phyloP scores from a whole-genome alignment of 495 filamentous ascomycete genomes.

The Xylaria grammica region DNA sequence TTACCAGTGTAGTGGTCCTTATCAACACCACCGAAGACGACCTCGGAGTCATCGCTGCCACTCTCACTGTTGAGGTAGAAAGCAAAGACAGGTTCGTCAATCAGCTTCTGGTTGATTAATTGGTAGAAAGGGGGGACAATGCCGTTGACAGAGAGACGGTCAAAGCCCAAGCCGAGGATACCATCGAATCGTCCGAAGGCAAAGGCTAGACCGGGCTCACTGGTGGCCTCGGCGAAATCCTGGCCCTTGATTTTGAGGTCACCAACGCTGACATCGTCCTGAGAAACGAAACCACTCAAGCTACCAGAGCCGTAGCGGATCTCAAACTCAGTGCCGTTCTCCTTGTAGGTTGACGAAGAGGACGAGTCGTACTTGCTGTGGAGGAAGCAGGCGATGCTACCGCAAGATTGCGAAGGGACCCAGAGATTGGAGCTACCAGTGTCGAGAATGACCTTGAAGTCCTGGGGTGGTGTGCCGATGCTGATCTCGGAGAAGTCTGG shows the following conservation, averaged over 20 bases:
- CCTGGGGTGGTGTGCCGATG: slow-evolving; percentile 89
- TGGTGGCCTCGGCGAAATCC: slow-evolving; percentile 93
- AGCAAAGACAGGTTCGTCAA: slow-evolving; percentile 93
- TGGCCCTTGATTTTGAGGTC: slow-evolving; percentile 86
- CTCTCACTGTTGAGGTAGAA: slow-evolving; percentile 87
- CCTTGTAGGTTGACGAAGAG: slow-evolving; percentile 87
- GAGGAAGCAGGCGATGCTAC: slow-evolving; percentile 97
- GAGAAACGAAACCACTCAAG: slow-evolving; percentile 91
- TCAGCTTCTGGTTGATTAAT: slow-evolving; percentile 83
- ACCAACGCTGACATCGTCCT: slow-evolving; percentile 84
- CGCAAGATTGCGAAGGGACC: slow-evolving; percentile 91
- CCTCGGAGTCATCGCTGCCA: slow-evolving; percentile 80
- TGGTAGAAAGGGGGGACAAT: slow-evolving; percentile 96
- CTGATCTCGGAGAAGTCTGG: slow-evolving; percentile 96
- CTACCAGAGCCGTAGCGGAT: slow-evolving; percentile 96
- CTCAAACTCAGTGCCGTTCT: slow-evolving; percentile 89
- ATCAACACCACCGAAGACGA: slow-evolving; percentile 90
- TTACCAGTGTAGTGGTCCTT: slow-evolving; percentile 86
- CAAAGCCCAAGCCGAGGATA: slow-evolving; percentile 93
- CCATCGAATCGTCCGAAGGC: slow-evolving; percentile 98
- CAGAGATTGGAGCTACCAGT: slow-evolving; percentile 99
- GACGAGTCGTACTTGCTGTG: slow-evolving; percentile 96
- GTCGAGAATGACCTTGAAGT: slow-evolving; percentile 98
- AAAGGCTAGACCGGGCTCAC: slow-evolving; percentile 94
- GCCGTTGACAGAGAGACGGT: slow-evolving; percentile 93